Percentiles rank a stretch among this genome's conserved stretches.
phyloP scores from a whole-genome alignment of 768 basidiomycete species.

The Calocera viscosa region DNA sequence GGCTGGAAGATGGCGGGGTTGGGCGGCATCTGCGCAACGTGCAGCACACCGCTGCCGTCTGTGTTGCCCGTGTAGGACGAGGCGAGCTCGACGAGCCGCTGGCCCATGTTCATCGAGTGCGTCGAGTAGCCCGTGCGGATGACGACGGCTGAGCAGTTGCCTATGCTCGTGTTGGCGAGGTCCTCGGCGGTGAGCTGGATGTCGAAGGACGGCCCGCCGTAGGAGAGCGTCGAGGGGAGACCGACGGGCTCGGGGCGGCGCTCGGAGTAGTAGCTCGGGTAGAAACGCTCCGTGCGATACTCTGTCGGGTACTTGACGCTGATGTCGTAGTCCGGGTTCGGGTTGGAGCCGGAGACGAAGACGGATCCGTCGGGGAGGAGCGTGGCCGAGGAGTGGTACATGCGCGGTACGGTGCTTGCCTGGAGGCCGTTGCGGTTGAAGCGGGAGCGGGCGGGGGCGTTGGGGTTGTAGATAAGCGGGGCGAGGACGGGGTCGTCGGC shows the following conservation, averaged over 20 bases:
- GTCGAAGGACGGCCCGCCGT: conserved; percentile 75
- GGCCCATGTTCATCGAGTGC: conserved; percentile 71
- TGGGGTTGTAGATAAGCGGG: conserved; percentile 77
- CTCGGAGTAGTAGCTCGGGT: conserved; percentile 75
- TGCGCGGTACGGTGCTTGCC: conserved; percentile 53
- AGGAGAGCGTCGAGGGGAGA: conserved; percentile 60
- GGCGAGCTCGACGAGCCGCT: conserved; percentile 69
- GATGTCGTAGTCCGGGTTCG: conserved; percentile 63
- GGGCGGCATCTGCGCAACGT: conserved; percentile 71
- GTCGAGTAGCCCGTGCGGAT: conserved; percentile 59
- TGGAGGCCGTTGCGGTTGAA: conserved; percentile 59
- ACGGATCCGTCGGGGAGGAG: conserved; percentile 77
- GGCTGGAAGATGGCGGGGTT: conserved; percentile 80
- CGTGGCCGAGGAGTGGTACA: conserved; percentile 90
- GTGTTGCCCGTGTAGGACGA: conserved; percentile 68
- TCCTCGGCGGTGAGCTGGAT: conserved; percentile 53
- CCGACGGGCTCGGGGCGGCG: conserved; percentile 57
- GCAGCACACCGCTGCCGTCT: conserved; percentile 65
- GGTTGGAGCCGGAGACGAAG: conserved; percentile 84
- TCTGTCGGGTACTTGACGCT: conserved; percentile 58
- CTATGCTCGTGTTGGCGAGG: conserved; percentile 53
- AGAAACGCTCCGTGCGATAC: conserved; percentile 78
- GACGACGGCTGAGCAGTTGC: conserved; percentile 61
- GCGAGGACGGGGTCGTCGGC: conserved; percentile 66
- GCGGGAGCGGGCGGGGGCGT: conserved; percentile 51